phyloP scores from a whole-genome alignment of 805 yeast genomes.

The Wickerhamiella azymoides region DNA sequence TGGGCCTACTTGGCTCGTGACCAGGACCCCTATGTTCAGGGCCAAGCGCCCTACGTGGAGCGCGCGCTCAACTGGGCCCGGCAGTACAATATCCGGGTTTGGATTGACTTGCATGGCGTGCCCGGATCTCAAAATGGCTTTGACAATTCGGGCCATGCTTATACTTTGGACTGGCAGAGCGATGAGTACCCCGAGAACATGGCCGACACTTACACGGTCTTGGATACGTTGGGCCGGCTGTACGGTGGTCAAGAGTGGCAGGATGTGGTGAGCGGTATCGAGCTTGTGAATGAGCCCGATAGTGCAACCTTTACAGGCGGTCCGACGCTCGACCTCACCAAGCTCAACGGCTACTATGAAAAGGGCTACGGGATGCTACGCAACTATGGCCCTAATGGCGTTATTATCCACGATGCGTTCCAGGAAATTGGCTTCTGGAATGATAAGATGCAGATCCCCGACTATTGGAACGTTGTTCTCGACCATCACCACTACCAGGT shows the following conservation, averaged over 20 bases:
- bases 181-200: slow-evolving; percentile 16
- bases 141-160: slow-evolving; percentile 79
- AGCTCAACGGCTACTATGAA: slow-evolving; percentile 41
- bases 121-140: slow-evolving; percentile 95
- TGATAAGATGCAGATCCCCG: slow-evolving; percentile 27
- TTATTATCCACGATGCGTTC: slow-evolving; percentile 77
- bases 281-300: slow-evolving; percentile 76
- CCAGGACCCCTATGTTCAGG: slow-evolving; percentile 72
- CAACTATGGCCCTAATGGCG: slow-evolving; percentile 30
- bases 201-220: slow-evolving; percentile 31
- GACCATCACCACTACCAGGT: slow-evolving; percentile 89
- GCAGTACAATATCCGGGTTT: slow-evolving; percentile 46
- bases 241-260: slow-evolving; percentile 46
- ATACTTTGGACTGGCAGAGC: slow-evolving; percentile 24
- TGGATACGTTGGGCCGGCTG: slow-evolving; percentile 41
- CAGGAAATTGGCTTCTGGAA: slow-evolving; percentile 50
- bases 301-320: slow-evolving; percentile 32
- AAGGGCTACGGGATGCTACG: slow-evolving; percentile 51
- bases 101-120: slow-evolving; percentile 88
- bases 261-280: slow-evolving; percentile 68
- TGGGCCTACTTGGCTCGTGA: slow-evolving; percentile 62
- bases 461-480: slow-evolving; percentile 51
- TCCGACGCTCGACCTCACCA: slow-evolving; percentile 34
- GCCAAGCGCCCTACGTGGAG: slow-evolving; percentile 59
- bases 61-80: slow-evolving; percentile 63